Base-by-base conservation (phyloP, 140 eudicot species). In the Flaveria floridana region DNA sequence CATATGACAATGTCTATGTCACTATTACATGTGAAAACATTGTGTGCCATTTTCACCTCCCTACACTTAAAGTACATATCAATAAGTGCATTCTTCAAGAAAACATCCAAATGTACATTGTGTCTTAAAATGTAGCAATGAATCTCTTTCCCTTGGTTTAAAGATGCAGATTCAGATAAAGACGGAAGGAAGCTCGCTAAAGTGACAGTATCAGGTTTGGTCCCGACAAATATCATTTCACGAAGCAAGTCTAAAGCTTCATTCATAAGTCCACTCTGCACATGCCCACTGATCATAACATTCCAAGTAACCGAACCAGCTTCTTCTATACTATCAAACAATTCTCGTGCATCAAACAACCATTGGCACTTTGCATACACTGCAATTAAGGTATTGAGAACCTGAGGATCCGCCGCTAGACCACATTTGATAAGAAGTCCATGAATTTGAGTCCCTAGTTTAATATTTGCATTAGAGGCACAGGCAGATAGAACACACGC, bases 11-110 rank as follows among this genome's bases (percentile, higher is more conserved):
- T 78, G 68, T 91, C 95, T 63, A 86, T 56, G 1, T 76, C 79
- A 47, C 79, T 14, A 82, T 56, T 76, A 63, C 26, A 64, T 34
- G 44, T 63, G 69, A 88, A 91, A 51, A 86, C 84, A 18, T 83
- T 75, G 50, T 53, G 37, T 37, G 95, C 95, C 88, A 80, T 81
- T 55, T 86, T 79, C 19, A 86, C 87, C n/a, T 83, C 52, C 82
- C 82, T 83, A 80, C 87, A 88, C 83, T 91, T 91, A 16, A 91
- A 86, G 75, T 91, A 91, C 95, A 86, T 84, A 76, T 91, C 95
- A 42, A 91, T 86, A 72, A 91, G 90, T 30, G 97, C 87, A 75
- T 86, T 91, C 79, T 85, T 91, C 79, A 91, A 68, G 82, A 81
- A 91, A 64, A 84, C 83, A 68, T 91, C 95, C 62, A 82, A 78